These are phyloP conservation scores for Pittosporum tobira DNA, from an alignment of 129 eudicot species.

Conservation along the genomic window DNA sequence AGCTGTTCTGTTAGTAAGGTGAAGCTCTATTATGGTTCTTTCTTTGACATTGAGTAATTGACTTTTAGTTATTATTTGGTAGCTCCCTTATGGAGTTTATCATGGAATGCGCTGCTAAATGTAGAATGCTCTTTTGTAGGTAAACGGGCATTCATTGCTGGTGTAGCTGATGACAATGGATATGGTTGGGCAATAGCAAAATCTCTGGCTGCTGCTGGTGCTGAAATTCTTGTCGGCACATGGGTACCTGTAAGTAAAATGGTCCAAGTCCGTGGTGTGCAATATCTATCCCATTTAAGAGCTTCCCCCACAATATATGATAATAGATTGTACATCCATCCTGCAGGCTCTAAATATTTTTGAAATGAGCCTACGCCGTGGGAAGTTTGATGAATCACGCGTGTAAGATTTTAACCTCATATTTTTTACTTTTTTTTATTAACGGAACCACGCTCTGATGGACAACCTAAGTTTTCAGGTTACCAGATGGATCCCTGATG, in stretches of 20 bases:
- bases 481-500: conserved; percentile 98
- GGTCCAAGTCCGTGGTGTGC: not conserved
- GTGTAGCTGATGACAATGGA: conserved; percentile 98
- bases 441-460: conserved; percentile 5
- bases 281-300: conserved; percentile 2
- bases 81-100: not conserved
- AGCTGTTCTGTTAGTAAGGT: not conserved
- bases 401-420: conserved; percentile 40
- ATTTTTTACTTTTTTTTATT: conserved; percentile 4
- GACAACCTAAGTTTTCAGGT: conserved; percentile 32
- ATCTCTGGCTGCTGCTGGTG: conserved; percentile 96
- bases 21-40: not conserved
- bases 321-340: conserved; percentile 7
- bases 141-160: conserved; percentile 92
- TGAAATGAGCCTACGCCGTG: conserved; percentile 89
- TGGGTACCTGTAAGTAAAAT: conserved; percentile 89
- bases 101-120: not conserved
- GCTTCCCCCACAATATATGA: not conserved
- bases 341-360: conserved; percentile 82
- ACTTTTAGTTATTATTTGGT: not conserved
- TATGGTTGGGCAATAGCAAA: conserved; percentile 98
- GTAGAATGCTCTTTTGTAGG: conserved; percentile 31
- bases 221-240: conserved; percentile 93
- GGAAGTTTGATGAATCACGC: conserved; percentile 86
- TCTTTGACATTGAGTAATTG: no score